Conservation (phyloP, 1,284 basidiomycete genomes). For the Termitomyces sp. region DNA sequence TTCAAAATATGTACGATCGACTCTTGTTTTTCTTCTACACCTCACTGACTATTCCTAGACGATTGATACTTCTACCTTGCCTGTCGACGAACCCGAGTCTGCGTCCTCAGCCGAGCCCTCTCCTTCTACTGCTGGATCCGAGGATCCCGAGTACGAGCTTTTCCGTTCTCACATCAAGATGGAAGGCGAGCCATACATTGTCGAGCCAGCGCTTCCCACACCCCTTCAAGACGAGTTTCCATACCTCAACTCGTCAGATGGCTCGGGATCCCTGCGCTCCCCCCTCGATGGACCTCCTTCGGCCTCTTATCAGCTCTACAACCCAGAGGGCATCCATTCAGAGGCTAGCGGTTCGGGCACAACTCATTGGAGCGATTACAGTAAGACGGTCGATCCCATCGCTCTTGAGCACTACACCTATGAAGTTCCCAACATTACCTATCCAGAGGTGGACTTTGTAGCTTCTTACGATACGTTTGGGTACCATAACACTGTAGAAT, state of each 20-base stretch:
- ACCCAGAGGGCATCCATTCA: constrained; percentile 15
- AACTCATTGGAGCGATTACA: constrained; percentile 21
- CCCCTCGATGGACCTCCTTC: constrained; percentile 27
- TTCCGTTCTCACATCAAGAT: constrained; percentile 11
- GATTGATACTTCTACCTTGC: constrained; percentile 36
- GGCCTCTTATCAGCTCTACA: constrained; percentile 25
- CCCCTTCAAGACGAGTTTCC: constrained; percentile 26
- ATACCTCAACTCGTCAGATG: constrained; percentile 22
- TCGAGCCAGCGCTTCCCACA: constrained; percentile 15
- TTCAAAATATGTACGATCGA: constrained; percentile 81
- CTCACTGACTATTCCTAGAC: constrained; percentile 30
- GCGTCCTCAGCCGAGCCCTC: constrained; percentile 33
- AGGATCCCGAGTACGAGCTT: constrained; percentile 15
- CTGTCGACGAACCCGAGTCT: constrained; percentile 16
- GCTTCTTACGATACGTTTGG: constrained; percentile 28
- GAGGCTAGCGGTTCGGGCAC: constrained; percentile 14
- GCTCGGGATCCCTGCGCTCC: constrained; percentile 27
- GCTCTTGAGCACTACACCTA: constrained; percentile 24
- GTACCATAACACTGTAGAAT: constrained; percentile 22
- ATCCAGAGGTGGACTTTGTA: constrained; percentile 25
- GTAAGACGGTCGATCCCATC: constrained; percentile 24
- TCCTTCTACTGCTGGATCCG: constrained; percentile 25
- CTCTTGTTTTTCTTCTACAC: not conserved
- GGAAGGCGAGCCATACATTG: constrained; percentile 14
- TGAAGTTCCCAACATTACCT: constrained; percentile 23